Evolutionary conservation across 352 stramenopile genomes (phyloP), one percentile per base, ranked within the genome.

Genomic region (Phytophthora quininea): DNA sequence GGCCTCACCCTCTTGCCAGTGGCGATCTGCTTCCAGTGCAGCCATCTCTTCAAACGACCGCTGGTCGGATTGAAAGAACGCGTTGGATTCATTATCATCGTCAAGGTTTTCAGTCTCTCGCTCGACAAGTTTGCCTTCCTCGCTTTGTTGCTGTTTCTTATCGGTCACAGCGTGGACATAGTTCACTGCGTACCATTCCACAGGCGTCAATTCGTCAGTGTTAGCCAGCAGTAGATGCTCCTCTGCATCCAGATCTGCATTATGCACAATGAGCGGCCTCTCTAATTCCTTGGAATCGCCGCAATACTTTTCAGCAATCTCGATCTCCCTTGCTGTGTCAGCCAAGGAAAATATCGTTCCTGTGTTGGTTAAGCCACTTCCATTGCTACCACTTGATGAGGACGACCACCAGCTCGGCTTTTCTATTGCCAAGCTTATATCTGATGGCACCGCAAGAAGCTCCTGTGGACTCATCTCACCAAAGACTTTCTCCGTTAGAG

Each of bases 111-210:
- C 51, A 35, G 38, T 35, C 6, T 60, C 58, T 42, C 54, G 54
- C 55, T 66, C 67, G 27, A 71, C 57, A 29, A 37, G 48, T 19
- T 66, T 71, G 15, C 31, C n/a, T 37, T 73, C 58, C 12, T 51
- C 43, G 38, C 14, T 47, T n/a, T 64, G 40, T 46, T 59, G 65
- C 4, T 75, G 76, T 54, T 90, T 89, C 37, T 87, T 85, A 29
- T 91, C 77, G n/a, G 77, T 90, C 12, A 84, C 64, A 1, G 56
- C 64, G 30, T 94, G 78, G 0, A 96, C 76, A 40, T 84, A 93
- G 53, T 91, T 88, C 19, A 96, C 88, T 1, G 88, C 86, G 47
- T 93, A 94, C 88, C 88, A 96, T 68, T 96, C 88, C 43, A 96
- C 84, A 15, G 86, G 86, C 19, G 77, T 92, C 11, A 96, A 64